A percentile compares a stretch with the other conserved stretches of the same genome.
These are phyloP conservation scores for Hysterangium stoloniferum DNA, from an alignment of 768 basidiomycete genomes.

Conservation along the genomic window DNA sequence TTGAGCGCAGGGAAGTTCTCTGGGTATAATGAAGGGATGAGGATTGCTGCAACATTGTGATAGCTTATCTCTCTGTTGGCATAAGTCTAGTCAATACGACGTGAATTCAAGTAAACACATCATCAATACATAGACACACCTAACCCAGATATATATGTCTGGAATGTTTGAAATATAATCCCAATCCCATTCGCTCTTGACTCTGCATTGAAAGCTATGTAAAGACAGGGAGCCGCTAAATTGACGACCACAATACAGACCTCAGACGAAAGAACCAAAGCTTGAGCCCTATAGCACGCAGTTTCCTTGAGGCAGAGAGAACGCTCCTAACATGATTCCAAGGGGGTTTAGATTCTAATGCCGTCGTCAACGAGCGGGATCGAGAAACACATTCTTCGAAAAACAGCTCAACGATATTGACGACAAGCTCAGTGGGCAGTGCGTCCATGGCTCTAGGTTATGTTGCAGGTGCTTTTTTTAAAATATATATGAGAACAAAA, in stretches of 20 bases:
- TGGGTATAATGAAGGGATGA: conserved; percentile 7
- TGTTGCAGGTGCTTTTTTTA: too few species aligned
- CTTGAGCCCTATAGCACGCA: conserved; percentile 3
- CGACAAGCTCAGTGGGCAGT: conserved; percentile 1
- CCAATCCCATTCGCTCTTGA: conserved; percentile 7
- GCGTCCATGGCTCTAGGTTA: too few species aligned
- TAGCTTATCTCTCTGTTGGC: conserved; percentile 3
- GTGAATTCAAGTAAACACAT: not conserved
- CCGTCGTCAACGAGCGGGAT: not conserved
- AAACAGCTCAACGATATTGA: not conserved
- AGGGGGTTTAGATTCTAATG: not conserved
- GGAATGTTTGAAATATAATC: conserved; percentile 3
- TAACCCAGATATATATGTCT: conserved; percentile 9
- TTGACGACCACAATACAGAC: not conserved
- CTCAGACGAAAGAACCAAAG: conserved; percentile 5
- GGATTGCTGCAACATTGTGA: not conserved
- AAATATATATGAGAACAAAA: too few species aligned
- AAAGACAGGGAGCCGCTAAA: not conserved
- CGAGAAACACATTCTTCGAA: not conserved
- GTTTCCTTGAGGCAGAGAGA: conserved; percentile 1
- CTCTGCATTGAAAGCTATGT: not conserved
- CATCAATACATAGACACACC: not conserved
- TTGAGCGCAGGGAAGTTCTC: conserved; percentile 3
- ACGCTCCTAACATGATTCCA: conserved; percentile 2
- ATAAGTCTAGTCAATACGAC: not conserved